Evolutionary conservation across 306 rosid genomes (phyloP).

Genomic region (Lagenaria siceraria): DNA sequence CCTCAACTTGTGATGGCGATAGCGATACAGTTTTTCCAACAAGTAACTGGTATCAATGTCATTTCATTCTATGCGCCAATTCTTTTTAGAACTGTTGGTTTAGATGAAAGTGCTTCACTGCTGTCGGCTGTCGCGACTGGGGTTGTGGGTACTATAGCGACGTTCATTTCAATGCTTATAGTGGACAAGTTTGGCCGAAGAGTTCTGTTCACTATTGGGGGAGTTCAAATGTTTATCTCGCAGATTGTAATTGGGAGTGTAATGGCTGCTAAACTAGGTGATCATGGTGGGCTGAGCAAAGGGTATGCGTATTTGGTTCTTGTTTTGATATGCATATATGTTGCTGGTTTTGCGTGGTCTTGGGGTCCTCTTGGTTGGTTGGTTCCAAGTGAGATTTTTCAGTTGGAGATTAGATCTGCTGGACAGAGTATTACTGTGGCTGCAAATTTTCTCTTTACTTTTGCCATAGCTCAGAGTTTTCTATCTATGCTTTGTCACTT

Average conservation of each 20-base stretch:
- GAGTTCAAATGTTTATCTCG: constrained; percentile 43
- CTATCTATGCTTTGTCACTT: constrained; percentile 15
- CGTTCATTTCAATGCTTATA: constrained; percentile 35
- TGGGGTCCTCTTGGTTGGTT: constrained; percentile 69
- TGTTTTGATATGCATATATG: constrained; percentile 36
- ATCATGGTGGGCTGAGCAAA: constrained; percentile 38
- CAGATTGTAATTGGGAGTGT: constrained; percentile 42
- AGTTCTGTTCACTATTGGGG: constrained; percentile 36
- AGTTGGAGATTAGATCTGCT: constrained; percentile 8
- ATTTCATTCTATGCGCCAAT: constrained; percentile 37
- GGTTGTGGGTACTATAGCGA: constrained; percentile 25
- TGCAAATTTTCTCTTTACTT: constrained; percentile 6
- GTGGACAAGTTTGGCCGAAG: constrained; percentile 42
- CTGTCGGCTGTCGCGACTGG: constrained; percentile 34
- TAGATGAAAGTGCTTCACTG: constrained; percentile 34
- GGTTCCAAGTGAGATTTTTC: constrained; percentile 42
- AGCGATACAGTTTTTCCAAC: constrained; percentile 40
- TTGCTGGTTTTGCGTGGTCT: constrained; percentile 56
- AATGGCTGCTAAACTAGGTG: constrained; percentile 38
- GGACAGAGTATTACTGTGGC: constrained; percentile 14
- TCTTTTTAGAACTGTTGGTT: constrained; percentile 34
- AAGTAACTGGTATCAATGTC: constrained; percentile 45
- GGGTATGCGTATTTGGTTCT: constrained; percentile 35
- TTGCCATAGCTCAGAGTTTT: constrained; percentile 14
- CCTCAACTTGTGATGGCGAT: constrained; percentile 46